A percentile compares a stretch with the other conserved stretches of the same genome.
These are phyloP conservation scores for Alternaria brassicicola DNA, from an alignment of 2,329 filamentous ascomycete species.

Conservation along the genomic window DNA sequence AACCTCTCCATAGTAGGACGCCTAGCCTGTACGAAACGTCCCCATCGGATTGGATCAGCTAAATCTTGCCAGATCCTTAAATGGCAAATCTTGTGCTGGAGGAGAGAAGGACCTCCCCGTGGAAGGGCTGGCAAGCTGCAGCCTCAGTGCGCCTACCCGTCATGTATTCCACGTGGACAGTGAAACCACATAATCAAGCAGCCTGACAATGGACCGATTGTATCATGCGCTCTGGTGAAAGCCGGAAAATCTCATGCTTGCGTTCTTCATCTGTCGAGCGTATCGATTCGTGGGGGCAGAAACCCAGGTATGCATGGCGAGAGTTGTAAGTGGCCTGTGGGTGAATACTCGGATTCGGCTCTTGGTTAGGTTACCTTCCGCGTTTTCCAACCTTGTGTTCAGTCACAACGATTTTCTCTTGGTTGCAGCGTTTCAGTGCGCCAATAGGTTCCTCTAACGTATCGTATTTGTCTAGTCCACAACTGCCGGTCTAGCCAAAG, in stretches of 20 bases:
- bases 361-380: too few species aligned
- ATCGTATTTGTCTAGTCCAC: not conserved
- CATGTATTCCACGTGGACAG: conserved; percentile 39
- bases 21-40: not conserved
- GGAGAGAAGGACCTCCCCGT: not conserved
- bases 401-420: not conserved
- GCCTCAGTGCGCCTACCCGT: conserved; percentile 26
- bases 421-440: not conserved
- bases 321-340: too few species aligned
- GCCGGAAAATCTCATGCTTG: too few species aligned
- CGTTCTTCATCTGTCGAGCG: too few species aligned
- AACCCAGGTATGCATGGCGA: too few species aligned
- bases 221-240: conserved; percentile 3
- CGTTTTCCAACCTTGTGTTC: too few species aligned
- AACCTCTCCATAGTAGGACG: not conserved
- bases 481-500: not conserved
- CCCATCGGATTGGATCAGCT: not conserved
- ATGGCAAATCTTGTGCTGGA: not conserved
- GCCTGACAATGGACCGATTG: conserved; percentile 23
- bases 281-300: too few species aligned
- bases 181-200: conserved; percentile 20
- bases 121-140: conserved; percentile 15
- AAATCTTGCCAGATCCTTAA: not conserved
- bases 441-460: not conserved
- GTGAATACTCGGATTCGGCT: too few species aligned